Base-by-base conservation (phyloP, 2,329 filamentous ascomycete species). In the Ophiocordyceps sinensis region DNA sequence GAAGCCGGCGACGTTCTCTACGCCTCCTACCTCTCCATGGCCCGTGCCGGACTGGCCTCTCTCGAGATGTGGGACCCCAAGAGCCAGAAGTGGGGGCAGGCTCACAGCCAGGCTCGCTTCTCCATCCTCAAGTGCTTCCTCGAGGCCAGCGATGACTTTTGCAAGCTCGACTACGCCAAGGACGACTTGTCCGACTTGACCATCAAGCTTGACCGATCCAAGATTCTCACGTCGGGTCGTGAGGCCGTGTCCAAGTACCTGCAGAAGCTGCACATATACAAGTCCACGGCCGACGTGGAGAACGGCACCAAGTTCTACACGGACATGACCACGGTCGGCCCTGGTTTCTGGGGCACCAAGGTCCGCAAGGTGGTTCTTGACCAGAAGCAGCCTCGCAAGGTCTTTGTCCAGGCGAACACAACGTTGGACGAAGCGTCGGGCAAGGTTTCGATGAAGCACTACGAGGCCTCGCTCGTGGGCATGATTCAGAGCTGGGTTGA, bases 11-110 rank as follows among this genome's bases (percentile, higher is more conserved):
- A 94, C 54, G 77, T 98, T 7, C 75, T 96, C 8, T 95, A 89
- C 54, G 78, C 80, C 0, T 80, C 83, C 3, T 98, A 96, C 59
- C 74, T 98, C 10, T 79, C 80, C 50, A 96, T 98, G 89, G 91
- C 91, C 13, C 78, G 88, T 31, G 86, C 87, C n/a, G 91, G 91
- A 45, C 70, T 98, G 36, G 76, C 79, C 6, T 83, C 88, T 1
- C 72, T 96, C 19, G 89, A 96, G 58, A 86, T 91, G 70, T 96
- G 87, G 87, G 87, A 95, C 54, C 87, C 87, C 6, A 88, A 88
- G 65, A 79, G 74, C 51, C 71, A 79, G 49, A 94, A 94, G 65
- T 94, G 88, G 88, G 88, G 88, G 9, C 88, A 94, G 61, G 75
- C 83, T 48, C 87, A 94, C 57, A 93, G 86, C 63, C 86, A 94